These are phyloP conservation scores for Bipolaris sorokiniana DNA, from an alignment of 2,329 filamentous ascomycete species.

Conservation along the genomic window DNA sequence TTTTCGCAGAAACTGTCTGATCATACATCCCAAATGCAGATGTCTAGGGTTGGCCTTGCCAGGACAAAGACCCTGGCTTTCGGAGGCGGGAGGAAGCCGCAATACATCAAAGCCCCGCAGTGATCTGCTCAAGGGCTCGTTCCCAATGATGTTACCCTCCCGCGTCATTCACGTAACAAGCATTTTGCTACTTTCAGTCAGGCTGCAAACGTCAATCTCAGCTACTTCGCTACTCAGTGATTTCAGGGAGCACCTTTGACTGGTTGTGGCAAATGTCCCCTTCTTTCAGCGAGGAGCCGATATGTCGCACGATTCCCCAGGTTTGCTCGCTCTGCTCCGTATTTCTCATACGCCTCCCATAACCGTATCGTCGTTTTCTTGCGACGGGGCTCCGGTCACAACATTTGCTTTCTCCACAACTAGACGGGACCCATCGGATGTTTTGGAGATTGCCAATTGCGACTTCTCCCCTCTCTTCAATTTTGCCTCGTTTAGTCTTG, in stretches of 20 bases:
- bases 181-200: background rate
- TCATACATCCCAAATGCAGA: background rate
- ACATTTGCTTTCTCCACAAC: slow-evolving; percentile 12
- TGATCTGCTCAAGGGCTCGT: background rate
- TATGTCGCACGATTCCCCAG: background rate
- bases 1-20: background rate
- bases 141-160: background rate
- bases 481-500: slow-evolving; percentile 51
- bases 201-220: background rate
- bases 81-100: background rate
- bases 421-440: slow-evolving; percentile 23
- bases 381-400: background rate
- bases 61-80: background rate
- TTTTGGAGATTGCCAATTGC: slow-evolving; percentile 24
- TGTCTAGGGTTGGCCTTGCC: too few relatives aligned
- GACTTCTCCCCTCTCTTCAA: slow-evolving; percentile 49
- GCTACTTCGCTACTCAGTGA: background rate
- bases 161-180: background rate
- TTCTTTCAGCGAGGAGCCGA: background rate
- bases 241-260: background rate
- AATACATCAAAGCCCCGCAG: background rate
- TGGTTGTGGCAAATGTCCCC: background rate
- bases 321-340: background rate
- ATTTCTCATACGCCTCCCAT: slow-evolving; percentile 22
- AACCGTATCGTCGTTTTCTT: slow-evolving; percentile 10